These are phyloP conservation scores for Mycena polygramma DNA, from an alignment of 768 basidiomycete genomes.

Conservation along the genomic window DNA sequence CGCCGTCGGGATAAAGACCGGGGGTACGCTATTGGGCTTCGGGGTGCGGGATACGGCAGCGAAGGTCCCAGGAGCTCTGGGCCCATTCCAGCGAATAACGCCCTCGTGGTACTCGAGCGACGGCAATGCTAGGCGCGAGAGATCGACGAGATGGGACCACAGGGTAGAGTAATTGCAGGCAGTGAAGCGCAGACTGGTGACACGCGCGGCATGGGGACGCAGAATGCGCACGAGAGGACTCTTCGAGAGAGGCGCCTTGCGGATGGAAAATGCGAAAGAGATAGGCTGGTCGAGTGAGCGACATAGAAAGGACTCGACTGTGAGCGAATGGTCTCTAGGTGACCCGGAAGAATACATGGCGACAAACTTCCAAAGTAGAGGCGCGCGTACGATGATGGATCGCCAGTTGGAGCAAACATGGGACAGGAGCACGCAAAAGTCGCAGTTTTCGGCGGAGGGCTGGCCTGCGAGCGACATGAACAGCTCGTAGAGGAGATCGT, in stretches of 20 bases:
- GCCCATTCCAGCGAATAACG: neutral
- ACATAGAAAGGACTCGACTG: constrained; percentile 18
- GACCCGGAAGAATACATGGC: constrained; percentile 7
- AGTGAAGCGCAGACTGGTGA: constrained; percentile 7
- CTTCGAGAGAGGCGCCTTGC: neutral
- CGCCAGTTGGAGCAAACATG: constrained; percentile 29
- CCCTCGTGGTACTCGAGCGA: constrained; percentile 16
- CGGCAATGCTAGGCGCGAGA: constrained; percentile 1
- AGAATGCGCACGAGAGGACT: neutral
- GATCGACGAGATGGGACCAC: neutral
- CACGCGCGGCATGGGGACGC: neutral
- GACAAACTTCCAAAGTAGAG: constrained; percentile 25
- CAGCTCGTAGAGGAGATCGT: constrained; percentile 26
- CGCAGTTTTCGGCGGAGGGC: constrained; percentile 11
- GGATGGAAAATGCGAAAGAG: constrained; percentile 7
- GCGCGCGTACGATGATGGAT: constrained; percentile 17
- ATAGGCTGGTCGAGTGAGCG: constrained; percentile 25
- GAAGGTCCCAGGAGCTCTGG: neutral
- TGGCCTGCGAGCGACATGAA: constrained; percentile 26
- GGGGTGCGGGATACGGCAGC: neutral
- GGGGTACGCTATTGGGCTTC: neutral
- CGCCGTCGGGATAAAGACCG: neutral
- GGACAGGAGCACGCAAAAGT: constrained; percentile 16
- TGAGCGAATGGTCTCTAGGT: constrained; percentile 9
- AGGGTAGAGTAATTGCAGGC: constrained; percentile 7